Base-by-base conservation (phyloP, 2,329 filamentous ascomycete species). In the Exophiala alcalophila region DNA sequence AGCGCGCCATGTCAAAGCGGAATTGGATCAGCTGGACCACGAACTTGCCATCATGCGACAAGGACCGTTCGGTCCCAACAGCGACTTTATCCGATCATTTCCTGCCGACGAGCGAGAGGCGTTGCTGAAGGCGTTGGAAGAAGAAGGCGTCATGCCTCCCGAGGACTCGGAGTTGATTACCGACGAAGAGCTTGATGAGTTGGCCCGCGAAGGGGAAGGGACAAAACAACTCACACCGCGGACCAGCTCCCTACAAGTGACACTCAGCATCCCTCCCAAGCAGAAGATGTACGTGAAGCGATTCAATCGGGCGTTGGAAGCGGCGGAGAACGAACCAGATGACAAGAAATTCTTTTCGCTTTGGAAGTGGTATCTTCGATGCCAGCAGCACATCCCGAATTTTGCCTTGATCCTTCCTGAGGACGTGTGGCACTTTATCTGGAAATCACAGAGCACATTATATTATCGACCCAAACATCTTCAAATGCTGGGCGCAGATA, bases 341-440 rank as follows among this genome's bases (percentile, higher is more conserved):
- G 44, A 57, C 14, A 55, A 57, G 21, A 62, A 65, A 26, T 49
- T 51, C 26, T 45, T 54, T 14, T 62, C 66, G 33, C 52, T 72
- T 18, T 76, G 73, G 73, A 70, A 65, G 53, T 68, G 66, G 54
- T 77, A 76, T 57, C 61, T 68, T 21, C 61, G 72, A 20, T 75
- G 70, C 57, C 72, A 72, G 53, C 65, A 68, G 44, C 56, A 63
- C 4, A 55, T 76, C 20, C 60, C 67, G 2, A 61, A 57, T 1
- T 69, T 69, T 47, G 74, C 80, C 64, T 61, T 69, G 24, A 69
- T 71, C 20, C 71, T 89, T n/a, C 76, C 83, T 0, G 57, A 69
- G 7, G 70, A 75, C 11, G 71, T 78, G 4, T 84, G 84, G 78
- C 65, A 76, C n/a, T 60, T 80, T 2, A 61, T 91, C 6, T 91